These are phyloP conservation scores for Pholiota conissans DNA, from an alignment of 768 basidiomycete genomes.

Conservation along the genomic window DNA sequence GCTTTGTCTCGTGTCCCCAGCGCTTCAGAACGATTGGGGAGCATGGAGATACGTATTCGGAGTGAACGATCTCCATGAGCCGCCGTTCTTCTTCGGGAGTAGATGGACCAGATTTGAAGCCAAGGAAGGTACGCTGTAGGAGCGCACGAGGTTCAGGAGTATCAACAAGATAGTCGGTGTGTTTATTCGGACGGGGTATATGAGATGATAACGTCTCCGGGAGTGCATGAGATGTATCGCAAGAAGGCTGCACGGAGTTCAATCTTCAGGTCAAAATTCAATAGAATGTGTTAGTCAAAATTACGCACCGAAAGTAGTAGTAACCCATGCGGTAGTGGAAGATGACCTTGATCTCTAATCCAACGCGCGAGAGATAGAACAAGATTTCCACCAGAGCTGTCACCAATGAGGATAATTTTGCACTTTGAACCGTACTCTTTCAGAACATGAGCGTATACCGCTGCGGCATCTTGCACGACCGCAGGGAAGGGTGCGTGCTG, in stretches of 20 bases:
- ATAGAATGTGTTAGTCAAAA: neutral
- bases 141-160: constrained; percentile 53
- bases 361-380: constrained; percentile 51
- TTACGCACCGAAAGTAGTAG: constrained; percentile 42
- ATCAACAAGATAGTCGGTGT: constrained; percentile 52
- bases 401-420: constrained; percentile 52
- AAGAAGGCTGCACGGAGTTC: constrained; percentile 23
- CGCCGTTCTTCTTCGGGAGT: constrained; percentile 27
- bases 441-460: constrained; percentile 50
- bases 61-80: constrained; percentile 37
- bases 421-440: constrained; percentile 27
- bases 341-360: constrained; percentile 49
- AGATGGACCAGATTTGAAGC: constrained; percentile 28
- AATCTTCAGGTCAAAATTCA: neutral
- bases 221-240: constrained; percentile 43
- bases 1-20: constrained; percentile 36
- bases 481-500: constrained; percentile 57
- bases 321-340: constrained; percentile 46
- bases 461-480: constrained; percentile 51
- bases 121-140: constrained; percentile 54
- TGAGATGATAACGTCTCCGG: constrained; percentile 49
- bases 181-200: constrained; percentile 47
- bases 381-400: constrained; percentile 55
- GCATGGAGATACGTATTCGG: constrained; percentile 42
- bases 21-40: constrained; percentile 37